Conservation (phyloP, 2,329 filamentous ascomycete genomes). For the Kalmusia sp. region DNA sequence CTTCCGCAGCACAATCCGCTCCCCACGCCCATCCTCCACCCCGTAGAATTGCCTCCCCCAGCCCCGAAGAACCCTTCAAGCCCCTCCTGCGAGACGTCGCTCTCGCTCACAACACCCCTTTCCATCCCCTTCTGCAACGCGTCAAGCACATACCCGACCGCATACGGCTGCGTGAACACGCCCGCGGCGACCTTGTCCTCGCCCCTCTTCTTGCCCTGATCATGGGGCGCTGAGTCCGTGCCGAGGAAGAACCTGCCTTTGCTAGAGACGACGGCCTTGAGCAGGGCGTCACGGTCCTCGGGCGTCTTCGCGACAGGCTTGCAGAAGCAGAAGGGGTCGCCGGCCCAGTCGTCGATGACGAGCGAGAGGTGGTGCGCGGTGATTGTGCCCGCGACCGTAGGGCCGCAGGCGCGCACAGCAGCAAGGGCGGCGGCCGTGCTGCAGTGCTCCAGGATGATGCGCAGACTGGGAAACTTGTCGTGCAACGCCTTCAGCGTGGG, state of each 20-base stretch:
- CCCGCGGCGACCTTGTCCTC: conserved; percentile 67
- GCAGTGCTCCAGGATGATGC: conserved; percentile 79
- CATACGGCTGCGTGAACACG: conserved; percentile 80
- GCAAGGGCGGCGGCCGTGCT: conserved; percentile 82
- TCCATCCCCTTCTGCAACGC: conserved; percentile 69
- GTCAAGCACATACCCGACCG: conserved; percentile 69
- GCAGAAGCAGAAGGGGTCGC: conserved; percentile 79
- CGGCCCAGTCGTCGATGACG: conserved; percentile 75
- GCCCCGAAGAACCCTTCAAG: conserved; percentile 65
- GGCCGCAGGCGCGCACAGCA: conserved; percentile 77
- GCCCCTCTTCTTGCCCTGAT: conserved; percentile 65
- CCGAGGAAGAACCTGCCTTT: conserved; percentile 76
- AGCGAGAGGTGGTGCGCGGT: conserved; percentile 88
- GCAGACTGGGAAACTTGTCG: conserved; percentile 74
- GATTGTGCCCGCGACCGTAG: conserved; percentile 79
- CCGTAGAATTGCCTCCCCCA: conserved; percentile 67
- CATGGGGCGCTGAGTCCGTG: conserved; percentile 75
- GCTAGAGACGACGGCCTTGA: conserved; percentile 64
- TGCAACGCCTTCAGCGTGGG: conserved; percentile 80
- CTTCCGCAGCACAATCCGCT: conserved; percentile 65
- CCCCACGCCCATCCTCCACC: conserved; percentile 51
- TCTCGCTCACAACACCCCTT: conserved; percentile 60
- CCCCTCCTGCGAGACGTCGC: conserved; percentile 61
- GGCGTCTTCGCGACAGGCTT: conserved; percentile 72
- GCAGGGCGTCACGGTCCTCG: conserved; percentile 73